Base-by-base conservation (phyloP, 768 basidiomycete genomes). In the Collybia sordida region DNA sequence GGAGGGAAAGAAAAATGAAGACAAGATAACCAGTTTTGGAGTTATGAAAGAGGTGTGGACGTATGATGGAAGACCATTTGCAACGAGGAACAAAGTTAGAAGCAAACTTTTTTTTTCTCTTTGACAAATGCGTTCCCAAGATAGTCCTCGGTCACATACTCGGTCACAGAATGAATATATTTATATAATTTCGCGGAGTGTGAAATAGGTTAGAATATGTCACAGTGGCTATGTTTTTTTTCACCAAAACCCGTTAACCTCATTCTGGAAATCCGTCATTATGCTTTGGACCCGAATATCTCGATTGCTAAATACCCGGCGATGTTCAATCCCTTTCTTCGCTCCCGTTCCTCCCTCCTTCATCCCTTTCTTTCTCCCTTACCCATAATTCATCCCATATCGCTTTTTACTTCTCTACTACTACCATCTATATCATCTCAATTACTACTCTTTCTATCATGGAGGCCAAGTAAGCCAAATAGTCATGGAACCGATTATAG, bases 231-330 rank as follows among this genome's bases (percentile, higher is more conserved):
- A 41, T 41, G 40, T 41, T 41, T 41, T 41, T 41, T 19, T 3
- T 41, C 19, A 17, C 24, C 31, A 7, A 11, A 31, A 31, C 3
- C 3, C 31, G 31, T 31, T 31, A 31, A 31, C 31, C 31, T 47
- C 45, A 47, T 38, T 47, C 45, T 47, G 35, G 35, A 22, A 47
- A 47, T 47, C 25, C 45, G 38, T 22, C 14, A 46, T 36, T 38
- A 47, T 47, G 21, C 41, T 41, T 49, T 37, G 47, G 47, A 49
- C 39, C 47, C 47, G 47, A 49, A 49, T 49, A 49, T 42, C 37
- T 42, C 27, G 23, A 49, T 12, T 2, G 48, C 48, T 49, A 49
- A 49, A 49, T 31, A 23, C 17, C 6, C 23, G 28, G 17, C 40
- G 2, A 45, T 45, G 45, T 42, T 42, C 41, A 28, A 9, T 15